Evolutionary conservation across 2,329 filamentous ascomycete genomes (phyloP).

Genomic region (Ophiostoma piceae): DNA sequence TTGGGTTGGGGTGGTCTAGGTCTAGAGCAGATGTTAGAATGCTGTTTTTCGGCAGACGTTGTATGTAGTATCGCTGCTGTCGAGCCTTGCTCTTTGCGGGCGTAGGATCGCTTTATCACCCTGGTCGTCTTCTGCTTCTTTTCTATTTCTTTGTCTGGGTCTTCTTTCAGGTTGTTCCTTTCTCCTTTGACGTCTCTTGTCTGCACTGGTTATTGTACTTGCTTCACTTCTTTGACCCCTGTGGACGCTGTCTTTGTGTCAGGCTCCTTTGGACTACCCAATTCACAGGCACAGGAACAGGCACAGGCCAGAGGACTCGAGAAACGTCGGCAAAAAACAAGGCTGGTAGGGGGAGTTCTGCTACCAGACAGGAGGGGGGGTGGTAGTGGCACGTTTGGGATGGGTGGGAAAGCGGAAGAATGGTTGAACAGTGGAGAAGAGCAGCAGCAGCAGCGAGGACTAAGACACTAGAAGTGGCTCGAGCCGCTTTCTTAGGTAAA

Average conservation of each 20-base stretch:
- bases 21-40: slow-evolving; percentile 20
- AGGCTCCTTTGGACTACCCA: background rate
- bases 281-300: too few species aligned
- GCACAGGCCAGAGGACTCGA: too few species aligned
- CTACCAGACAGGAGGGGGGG: slow-evolving; percentile 5
- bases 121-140: slow-evolving; percentile 9
- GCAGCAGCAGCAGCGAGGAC: background rate
- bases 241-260: background rate
- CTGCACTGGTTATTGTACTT: background rate
- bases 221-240: background rate
- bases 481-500: slow-evolving; percentile 21
- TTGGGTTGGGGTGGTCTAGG: slow-evolving; percentile 12
- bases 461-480: slow-evolving; percentile 23
- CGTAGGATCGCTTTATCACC: slow-evolving; percentile 15
- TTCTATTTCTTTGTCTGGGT: slow-evolving; percentile 3
- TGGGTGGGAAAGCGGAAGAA: slow-evolving; percentile 22
- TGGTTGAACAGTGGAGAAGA: slow-evolving; percentile 22
- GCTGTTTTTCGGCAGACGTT: background rate
- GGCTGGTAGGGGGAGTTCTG: slow-evolving; percentile 14
- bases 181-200: background rate
- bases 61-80: background rate
- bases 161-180: background rate
- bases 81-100: slow-evolving; percentile 20
- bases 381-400: slow-evolving; percentile 18
- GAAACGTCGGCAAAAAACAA: slow-evolving; percentile 16